Conservation (phyloP, 257 asterid genomes). For the Solanum medicagineum region DNA sequence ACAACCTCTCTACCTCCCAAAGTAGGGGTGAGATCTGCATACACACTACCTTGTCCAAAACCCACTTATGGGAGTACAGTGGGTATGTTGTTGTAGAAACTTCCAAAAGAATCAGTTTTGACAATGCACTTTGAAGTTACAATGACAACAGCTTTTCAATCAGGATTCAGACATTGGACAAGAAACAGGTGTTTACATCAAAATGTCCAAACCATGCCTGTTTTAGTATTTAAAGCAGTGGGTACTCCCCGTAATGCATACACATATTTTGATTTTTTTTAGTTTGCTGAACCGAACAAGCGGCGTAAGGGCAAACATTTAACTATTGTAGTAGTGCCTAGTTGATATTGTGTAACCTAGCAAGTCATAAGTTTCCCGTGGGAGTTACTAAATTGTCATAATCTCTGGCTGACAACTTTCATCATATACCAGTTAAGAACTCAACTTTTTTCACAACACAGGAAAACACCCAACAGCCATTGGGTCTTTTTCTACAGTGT, state of each 20-base stretch:
- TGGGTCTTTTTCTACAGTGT: neutral
- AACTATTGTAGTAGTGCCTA: too few species aligned
- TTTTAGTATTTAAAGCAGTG: neutral
- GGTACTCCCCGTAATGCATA: neutral
- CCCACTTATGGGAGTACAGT: neutral
- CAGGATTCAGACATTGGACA: neutral
- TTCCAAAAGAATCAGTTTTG: neutral
- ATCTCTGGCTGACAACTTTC: neutral
- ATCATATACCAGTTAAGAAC: neutral
- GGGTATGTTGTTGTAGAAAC: neutral
- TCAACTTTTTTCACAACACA: neutral
- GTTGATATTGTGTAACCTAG: too few species aligned
- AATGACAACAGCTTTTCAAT: neutral
- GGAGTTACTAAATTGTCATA: neutral
- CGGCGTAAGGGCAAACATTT: too few species aligned
- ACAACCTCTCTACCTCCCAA: neutral
- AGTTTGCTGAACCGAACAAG: neutral
- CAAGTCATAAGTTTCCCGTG: too few species aligned
- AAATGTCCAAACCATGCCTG: neutral
- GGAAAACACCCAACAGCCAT: neutral
- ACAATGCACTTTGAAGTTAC: neutral
- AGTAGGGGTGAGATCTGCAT: neutral
- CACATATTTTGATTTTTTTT: neutral
- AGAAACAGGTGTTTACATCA: neutral
- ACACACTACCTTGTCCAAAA: neutral